A percentile compares a stretch with the other conserved stretches of the same genome.
Evolutionary conservation across 169 alveolate species (phyloP).

Genomic region (Plasmodium falciparum): DNA sequence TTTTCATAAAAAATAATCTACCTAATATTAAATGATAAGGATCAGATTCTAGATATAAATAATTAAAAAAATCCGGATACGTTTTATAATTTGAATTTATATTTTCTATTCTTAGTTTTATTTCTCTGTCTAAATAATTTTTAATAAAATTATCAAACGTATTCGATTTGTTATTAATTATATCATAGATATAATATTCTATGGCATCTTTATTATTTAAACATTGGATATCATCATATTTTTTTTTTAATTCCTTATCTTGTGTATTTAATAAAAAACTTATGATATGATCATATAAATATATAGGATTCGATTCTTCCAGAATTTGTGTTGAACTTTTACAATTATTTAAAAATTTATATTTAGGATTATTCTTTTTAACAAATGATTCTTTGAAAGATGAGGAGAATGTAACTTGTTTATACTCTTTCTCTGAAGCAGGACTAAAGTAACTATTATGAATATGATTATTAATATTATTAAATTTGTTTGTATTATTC

Average conservation of each 20-base stretch:
- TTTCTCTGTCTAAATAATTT: conserved; percentile 49
- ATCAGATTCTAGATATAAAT: conserved; percentile 31
- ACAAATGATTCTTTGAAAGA: neutral
- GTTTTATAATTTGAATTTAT: conserved; percentile 15
- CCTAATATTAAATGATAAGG: conserved; percentile 14
- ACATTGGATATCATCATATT: conserved; percentile 21
- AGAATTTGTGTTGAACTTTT: conserved; percentile 5
- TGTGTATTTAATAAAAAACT: conserved; percentile 16
- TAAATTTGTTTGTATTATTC: neutral
- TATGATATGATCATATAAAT: conserved; percentile 12
- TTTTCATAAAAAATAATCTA: conserved; percentile 35
- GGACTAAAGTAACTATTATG: neutral
- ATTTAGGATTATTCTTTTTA: neutral
- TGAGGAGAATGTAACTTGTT: neutral
- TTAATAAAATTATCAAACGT: conserved; percentile 33
- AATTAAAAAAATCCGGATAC: conserved; percentile 11
- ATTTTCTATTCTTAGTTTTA: conserved; percentile 25
- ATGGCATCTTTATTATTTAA: conserved; percentile 32
- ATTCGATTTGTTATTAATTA: conserved; percentile 21
- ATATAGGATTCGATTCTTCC: conserved; percentile 16
- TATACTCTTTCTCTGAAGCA: neutral
- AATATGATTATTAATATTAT: neutral
- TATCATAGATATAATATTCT: conserved; percentile 18
- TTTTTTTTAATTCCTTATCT: conserved; percentile 46
- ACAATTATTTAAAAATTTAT: neutral